Base-by-base conservation (phyloP, 257 asterid genomes). In the Solanum chmielewskii region DNA sequence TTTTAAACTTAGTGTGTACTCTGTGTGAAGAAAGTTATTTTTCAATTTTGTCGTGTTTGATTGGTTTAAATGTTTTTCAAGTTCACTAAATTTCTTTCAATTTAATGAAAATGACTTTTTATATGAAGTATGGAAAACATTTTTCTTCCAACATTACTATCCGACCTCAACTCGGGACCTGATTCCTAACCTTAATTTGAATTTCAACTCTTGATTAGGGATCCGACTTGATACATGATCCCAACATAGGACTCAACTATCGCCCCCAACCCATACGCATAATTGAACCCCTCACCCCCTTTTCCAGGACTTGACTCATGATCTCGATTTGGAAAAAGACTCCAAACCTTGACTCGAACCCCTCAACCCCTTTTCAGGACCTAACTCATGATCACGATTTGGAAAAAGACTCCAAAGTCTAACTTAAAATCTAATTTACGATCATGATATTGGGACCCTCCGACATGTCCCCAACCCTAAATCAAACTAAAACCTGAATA, bases 71-170 rank as follows among this genome's bases (percentile, higher is more conserved):
- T 60, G 0, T 23, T 23, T 60, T 60, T 21, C 29, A 60, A 60
- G 13, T 60, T 9, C 1, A 9, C 69, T 60, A 60, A 60, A 9
- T 60, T 23, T 23, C 0, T 21, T 60, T 21, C 69, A 60, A 21
- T 60, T 60, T 60, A 60, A 60, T 60, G 29, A 0, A 3, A 60
- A 60, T 60, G 69, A 60, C 29, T 9, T 60, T n/a, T 13, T 21
- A 0, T 0, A 0, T 23, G 7, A 23, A 60, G 29, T 60, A 21
- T 9, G 0, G 29, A 60, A 23, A 0, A 23, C 0, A 60, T 23
- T 0, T 60, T 60, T 60, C 69, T 60, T 9, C 27, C 69, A 60
- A 23, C 29, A 60, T 21, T 4, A 23, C 69, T 23, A 9, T 60
- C 14, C 25, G 14, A 60, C 25, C 29, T 60, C 29, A 23, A 60